Evolutionary conservation across 1,139 yeast genomes (phyloP).

Genomic region (Scheffersomyces stambukii): DNA sequence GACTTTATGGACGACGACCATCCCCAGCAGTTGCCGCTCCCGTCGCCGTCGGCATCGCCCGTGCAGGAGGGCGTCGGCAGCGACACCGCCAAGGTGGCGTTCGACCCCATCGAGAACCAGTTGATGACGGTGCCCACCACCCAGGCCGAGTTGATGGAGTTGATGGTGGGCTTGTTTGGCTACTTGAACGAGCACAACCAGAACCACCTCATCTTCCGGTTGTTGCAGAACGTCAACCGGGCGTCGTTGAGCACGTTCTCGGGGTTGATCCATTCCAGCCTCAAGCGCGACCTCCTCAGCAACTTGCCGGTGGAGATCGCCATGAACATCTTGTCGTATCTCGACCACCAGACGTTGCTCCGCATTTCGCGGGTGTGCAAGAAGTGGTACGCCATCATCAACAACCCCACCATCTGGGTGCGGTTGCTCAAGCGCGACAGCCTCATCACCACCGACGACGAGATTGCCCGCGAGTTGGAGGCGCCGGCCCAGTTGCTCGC

Average conservation of each 20-base stretch:
- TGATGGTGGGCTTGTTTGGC: slow-evolving; percentile 32
- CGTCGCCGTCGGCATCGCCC: slow-evolving; percentile 70
- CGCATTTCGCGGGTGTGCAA: slow-evolving; percentile 63
- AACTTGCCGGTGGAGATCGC: slow-evolving; percentile 77
- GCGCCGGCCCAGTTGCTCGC: slow-evolving; percentile 22
- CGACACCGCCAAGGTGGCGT: slow-evolving; percentile 2
- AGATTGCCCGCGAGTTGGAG: slow-evolving; percentile 31
- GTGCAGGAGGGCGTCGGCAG: slow-evolving; percentile 28
- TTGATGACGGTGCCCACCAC: slow-evolving; percentile 31
- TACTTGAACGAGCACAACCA: slow-evolving; percentile 36
- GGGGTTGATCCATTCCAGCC: slow-evolving; percentile 52
- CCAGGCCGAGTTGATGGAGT: slow-evolving; percentile 36
- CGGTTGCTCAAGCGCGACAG: slow-evolving; percentile 51
- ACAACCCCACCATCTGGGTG: slow-evolving; percentile 60
- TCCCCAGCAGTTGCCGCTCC: slow-evolving; percentile 50
- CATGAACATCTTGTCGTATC: slow-evolving; percentile 57
- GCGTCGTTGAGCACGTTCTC: slow-evolving; percentile 66
- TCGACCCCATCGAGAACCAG: slow-evolving; percentile 18
- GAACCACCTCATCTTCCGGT: slow-evolving; percentile 51
- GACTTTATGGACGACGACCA: slow-evolving; percentile 37
- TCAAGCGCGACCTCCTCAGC: slow-evolving; percentile 70
- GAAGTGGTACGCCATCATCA: slow-evolving; percentile 64
- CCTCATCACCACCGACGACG: slow-evolving; percentile 37
- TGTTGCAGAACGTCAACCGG: slow-evolving; percentile 65
- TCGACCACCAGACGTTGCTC: slow-evolving; percentile 64